Evolutionary conservation across 805 yeast genomes (phyloP).

Genomic region (Sugiyamaella floridensis): DNA sequence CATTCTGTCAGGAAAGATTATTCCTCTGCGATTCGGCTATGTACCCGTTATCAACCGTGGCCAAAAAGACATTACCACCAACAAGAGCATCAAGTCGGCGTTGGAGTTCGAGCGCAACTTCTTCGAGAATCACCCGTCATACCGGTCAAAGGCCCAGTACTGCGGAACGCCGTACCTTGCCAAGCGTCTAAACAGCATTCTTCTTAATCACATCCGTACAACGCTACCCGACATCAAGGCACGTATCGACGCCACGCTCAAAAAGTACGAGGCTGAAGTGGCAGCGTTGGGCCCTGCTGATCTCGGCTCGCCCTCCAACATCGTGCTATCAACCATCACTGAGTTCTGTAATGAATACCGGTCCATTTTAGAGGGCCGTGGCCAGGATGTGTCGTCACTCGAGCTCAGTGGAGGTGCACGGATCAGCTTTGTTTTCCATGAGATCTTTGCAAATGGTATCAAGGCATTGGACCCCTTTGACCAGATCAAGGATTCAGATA

Average conservation of each 20-base stretch:
- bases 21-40: slow-evolving; percentile 91
- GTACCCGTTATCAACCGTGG: slow-evolving; percentile 97
- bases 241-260: slow-evolving; percentile 78
- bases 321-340: slow-evolving; percentile 85
- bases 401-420: slow-evolving; percentile 98
- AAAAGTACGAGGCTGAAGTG: slow-evolving; percentile 79
- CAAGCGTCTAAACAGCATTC: slow-evolving; percentile 80
- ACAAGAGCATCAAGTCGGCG: slow-evolving; percentile 84
- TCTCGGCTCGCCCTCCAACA: slow-evolving; percentile 75
- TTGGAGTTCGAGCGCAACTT: slow-evolving; percentile 71
- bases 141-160: slow-evolving; percentile 83
- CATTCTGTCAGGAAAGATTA: slow-evolving; percentile 89
- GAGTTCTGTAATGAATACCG: slow-evolving; percentile 90
- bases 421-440: slow-evolving; percentile 95
- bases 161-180: slow-evolving; percentile 98
- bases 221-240: slow-evolving; percentile 89
- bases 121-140: slow-evolving; percentile 83
- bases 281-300: slow-evolving; percentile 72
- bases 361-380: slow-evolving; percentile 88
- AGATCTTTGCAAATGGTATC: slow-evolving; percentile 89
- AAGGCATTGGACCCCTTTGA: slow-evolving; percentile 91
- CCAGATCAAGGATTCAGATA: slow-evolving; percentile 90
- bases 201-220: slow-evolving; percentile 82
- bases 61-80: slow-evolving; percentile 86
- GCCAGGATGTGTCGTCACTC: slow-evolving; percentile 77